These are phyloP conservation scores for Yamadazyma sp. DNA, from an alignment of 1,139 yeast genomes.

Conservation along the genomic window DNA sequence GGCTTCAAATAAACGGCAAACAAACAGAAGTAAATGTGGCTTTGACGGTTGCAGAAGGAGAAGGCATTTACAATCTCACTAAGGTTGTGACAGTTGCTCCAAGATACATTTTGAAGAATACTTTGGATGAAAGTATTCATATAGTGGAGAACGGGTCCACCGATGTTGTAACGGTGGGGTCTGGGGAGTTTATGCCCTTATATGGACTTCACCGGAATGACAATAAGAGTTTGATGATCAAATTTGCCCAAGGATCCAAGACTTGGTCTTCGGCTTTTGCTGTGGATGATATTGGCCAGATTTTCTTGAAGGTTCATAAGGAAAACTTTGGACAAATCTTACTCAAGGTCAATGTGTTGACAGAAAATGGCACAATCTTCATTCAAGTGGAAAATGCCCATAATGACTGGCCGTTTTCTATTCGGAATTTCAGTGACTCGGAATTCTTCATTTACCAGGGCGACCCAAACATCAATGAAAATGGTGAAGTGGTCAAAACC, in stretches of 20 bases:
- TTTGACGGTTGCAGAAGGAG: conserved; percentile 76
- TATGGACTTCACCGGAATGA: conserved; percentile 55
- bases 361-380: conserved; percentile 81
- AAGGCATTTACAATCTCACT: conserved; percentile 75
- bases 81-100: conserved; percentile 83
- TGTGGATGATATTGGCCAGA: conserved; percentile 80
- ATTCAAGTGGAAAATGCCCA: conserved; percentile 72
- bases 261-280: conserved; percentile 89
- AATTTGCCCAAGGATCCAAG: conserved; percentile 58
- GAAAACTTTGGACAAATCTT: conserved; percentile 66
- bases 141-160: conserved; percentile 72
- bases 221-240: conserved; percentile 55
- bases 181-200: conserved; percentile 59
- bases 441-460: conserved; percentile 86
- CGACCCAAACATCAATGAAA: conserved; percentile 74
- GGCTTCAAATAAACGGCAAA: conserved; percentile 55
- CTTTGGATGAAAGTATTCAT: conserved; percentile 53
- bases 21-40: conserved; percentile 78
- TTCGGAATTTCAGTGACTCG: conserved; percentile 81
- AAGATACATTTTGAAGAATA: conserved; percentile 72
- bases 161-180: conserved; percentile 40
- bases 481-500: conserved; percentile 58
- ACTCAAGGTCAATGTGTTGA: conserved; percentile 66
- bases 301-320: conserved; percentile 67
- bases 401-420: conserved; percentile 88